Evolutionary conservation across 2,329 filamentous ascomycete species (phyloP), one percentile per base, ranked within the genome.

Genomic region (Curvularia spicifera): DNA sequence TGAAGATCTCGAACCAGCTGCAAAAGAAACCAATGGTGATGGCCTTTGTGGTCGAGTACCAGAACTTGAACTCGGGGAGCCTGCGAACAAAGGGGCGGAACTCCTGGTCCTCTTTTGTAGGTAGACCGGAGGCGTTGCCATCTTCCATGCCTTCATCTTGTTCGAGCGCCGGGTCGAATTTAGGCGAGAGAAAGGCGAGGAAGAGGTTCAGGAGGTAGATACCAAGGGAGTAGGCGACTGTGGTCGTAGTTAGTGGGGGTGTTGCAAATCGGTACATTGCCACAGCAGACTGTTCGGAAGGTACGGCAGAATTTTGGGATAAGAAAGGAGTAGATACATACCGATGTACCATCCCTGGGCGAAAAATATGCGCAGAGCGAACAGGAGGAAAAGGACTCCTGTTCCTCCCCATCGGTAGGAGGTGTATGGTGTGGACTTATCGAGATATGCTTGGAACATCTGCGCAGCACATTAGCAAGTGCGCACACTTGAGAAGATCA

Each of bases 201-300:
- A 99, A 99, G 60, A 99, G 88, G 82, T 99, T 99, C 61, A 99
- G 89, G 47, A 99, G 91, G 83, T 99, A 99, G 80, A 99, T 99
- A 69, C 94, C 95, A 55, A 99, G 88, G 37, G 94, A 95, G 80
- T 99, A 99, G 68, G 93, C 94, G 71, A 99, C 95, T 96, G 62
- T 37, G 31, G 15, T 28, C 15, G 35, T 37, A 24, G 57, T 63
- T 56, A 64, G 57, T 52, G 15, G 37, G 37, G 42, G 18, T 33
- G 33, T 33, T 20, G 29, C 22, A 15, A 20, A 35, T 1, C 20
- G 44, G 26, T 37, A 40, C 20, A 10, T 53, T 22, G 29, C 26
- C 15, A 28, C 24, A 44, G 18, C 18, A 26, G 7, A 31, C 9
- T 12, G 31, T 40, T 22, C 7, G n/a, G 18, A 15, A 5, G 18